A percentile compares a stretch with the other conserved stretches of the same genome.
These are phyloP conservation scores for Nymphaea colorata DNA, from an alignment of 164 flowering plant species.

Conservation along the genomic window DNA sequence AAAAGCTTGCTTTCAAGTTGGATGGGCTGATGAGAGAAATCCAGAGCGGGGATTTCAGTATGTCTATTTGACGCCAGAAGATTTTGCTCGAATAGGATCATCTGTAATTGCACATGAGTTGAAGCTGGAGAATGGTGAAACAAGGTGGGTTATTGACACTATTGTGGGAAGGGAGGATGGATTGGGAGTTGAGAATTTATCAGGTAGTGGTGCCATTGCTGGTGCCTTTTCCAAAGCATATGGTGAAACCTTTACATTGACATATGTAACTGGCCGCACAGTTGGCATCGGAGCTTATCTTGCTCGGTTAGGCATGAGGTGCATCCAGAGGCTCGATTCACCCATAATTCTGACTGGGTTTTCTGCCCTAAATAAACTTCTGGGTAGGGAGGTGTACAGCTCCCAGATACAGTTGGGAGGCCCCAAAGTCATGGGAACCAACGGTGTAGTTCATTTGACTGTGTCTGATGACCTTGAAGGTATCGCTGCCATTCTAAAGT, in stretches of 20 bases:
- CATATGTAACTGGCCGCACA: constrained; percentile 97
- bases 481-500: constrained; percentile 72
- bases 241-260: constrained; percentile 87
- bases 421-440: constrained; percentile 97
- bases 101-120: constrained; percentile 91
- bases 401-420: constrained; percentile 99
- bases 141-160: constrained; percentile 91
- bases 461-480: constrained; percentile 99
- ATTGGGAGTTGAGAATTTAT: constrained; percentile 84
- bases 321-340: constrained; percentile 98
- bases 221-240: constrained; percentile 96
- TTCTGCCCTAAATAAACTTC: constrained; percentile 92
- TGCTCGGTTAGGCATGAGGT: constrained; percentile 98
- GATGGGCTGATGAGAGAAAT: constrained; percentile 86
- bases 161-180: constrained; percentile 96
- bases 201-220: constrained; percentile 98
- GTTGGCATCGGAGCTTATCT: constrained; percentile 99
- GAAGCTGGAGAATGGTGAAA: constrained; percentile 61
- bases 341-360: constrained; percentile 97
- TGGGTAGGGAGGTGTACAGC: constrained; percentile 97
- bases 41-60: constrained; percentile 97
- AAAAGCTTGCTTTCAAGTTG: constrained; percentile 77
- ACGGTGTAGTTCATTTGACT: constrained; percentile 95
- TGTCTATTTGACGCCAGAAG: constrained; percentile 79
- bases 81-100: constrained; percentile 42